Percentiles rank a stretch among this genome's conserved stretches.
Conservation (phyloP, 73 alveolate genomes). For the Symbiodinium pilosum region DNA sequence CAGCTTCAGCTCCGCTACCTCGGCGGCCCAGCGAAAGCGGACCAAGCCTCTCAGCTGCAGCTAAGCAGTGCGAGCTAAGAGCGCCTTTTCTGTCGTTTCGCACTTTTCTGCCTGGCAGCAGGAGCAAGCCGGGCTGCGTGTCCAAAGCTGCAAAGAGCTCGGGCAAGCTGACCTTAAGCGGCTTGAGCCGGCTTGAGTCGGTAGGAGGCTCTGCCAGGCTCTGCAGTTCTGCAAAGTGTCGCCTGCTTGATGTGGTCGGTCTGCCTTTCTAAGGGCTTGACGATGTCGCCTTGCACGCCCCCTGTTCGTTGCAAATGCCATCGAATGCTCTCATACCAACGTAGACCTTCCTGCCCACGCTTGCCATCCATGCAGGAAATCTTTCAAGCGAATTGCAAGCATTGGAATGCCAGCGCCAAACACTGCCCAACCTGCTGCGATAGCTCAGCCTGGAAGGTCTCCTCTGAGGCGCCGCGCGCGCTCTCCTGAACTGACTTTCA, state of each 20-base stretch:
- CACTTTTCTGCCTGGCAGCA: constrained; percentile 45
- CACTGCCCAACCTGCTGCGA: constrained; percentile 95
- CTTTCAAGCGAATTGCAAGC: too few species aligned
- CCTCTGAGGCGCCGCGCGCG: constrained; percentile 81
- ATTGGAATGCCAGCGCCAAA: too few species aligned
- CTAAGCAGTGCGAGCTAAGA: too few species aligned
- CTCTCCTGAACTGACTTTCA: too few species aligned
- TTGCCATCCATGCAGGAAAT: too few species aligned
- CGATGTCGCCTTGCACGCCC: constrained; percentile 29
- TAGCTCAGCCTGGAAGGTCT: constrained; percentile 64
- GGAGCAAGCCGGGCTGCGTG: constrained; percentile 63
- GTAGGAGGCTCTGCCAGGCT: background rate
- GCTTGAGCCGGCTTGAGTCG: background rate
- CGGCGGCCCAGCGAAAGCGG: constrained; percentile 29
- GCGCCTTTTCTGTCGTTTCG: too few species aligned
- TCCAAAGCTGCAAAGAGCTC: constrained; percentile 72
- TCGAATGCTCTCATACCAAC: constrained; percentile 82
- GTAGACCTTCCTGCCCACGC: constrained; percentile 60
- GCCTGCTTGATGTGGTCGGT: background rate
- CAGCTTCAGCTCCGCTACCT: background rate
- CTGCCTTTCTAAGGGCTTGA: background rate
- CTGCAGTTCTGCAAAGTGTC: background rate
- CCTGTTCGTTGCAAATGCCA: constrained; percentile 78
- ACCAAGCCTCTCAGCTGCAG: constrained; percentile 43
- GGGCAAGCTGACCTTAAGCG: constrained; percentile 56